Conservation (phyloP, 768 basidiomycete species). For the Termitomyces sp. region DNA sequence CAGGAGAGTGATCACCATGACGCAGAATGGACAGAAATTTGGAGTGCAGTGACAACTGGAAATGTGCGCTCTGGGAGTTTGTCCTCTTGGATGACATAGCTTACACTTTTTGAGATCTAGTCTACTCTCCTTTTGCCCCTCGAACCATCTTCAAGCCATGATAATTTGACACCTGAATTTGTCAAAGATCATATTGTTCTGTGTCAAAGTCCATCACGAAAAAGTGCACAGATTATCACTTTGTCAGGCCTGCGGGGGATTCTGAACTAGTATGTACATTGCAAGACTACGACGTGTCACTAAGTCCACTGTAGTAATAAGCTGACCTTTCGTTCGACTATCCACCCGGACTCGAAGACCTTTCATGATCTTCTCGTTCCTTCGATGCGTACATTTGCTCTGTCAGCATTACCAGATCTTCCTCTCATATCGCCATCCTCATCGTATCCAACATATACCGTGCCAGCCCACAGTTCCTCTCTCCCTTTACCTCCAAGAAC, state of each 20-base stretch:
- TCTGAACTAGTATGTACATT: slow-evolving; percentile 46
- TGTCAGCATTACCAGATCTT: slow-evolving; percentile 47
- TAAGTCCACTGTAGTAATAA: slow-evolving; percentile 25
- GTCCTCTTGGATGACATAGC: background rate
- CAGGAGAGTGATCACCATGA: slow-evolving; percentile 40
- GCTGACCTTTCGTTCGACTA: slow-evolving; percentile 37
- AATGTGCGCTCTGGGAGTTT: slow-evolving; percentile 43
- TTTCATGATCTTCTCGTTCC: slow-evolving; percentile 34
- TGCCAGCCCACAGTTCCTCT: slow-evolving; percentile 39
- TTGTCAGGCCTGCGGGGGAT: slow-evolving; percentile 80
- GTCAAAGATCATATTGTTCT: slow-evolving; percentile 80
- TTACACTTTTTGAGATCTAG: slow-evolving; percentile 30
- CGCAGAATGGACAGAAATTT: slow-evolving; percentile 68
- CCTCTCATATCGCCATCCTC: slow-evolving; percentile 31
- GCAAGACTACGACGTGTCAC: background rate
- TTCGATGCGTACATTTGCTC: slow-evolving; percentile 22
- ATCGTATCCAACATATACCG: slow-evolving; percentile 41
- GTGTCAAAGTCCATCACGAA: slow-evolving; percentile 45
- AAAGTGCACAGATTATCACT: slow-evolving; percentile 56
- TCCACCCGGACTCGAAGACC: slow-evolving; percentile 33
- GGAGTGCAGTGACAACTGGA: slow-evolving; percentile 53
- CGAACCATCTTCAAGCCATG: slow-evolving; percentile 45
- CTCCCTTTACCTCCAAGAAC: slow-evolving; percentile 43
- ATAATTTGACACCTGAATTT: slow-evolving; percentile 64
- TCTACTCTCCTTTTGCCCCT: slow-evolving; percentile 77